Percentiles rank a stretch among this genome's conserved stretches.
Evolutionary conservation across 2,329 filamentous ascomycete species (phyloP).

Genomic region (Ceratocystis albifundus): DNA sequence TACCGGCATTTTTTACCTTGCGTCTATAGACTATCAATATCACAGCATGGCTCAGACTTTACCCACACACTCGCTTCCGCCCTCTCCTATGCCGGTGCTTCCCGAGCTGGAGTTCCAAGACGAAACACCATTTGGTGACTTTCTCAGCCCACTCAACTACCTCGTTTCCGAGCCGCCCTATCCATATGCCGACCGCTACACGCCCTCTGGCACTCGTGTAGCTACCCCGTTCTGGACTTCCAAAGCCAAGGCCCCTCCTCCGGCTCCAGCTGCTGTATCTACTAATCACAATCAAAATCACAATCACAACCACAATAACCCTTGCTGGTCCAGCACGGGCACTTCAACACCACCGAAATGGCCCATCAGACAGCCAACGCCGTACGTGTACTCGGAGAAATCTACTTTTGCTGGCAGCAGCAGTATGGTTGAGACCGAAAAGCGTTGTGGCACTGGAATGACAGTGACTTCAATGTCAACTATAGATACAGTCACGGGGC

Average conservation of each 20-base stretch:
- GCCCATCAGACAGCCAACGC: background rate
- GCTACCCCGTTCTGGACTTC: conserved; percentile 5
- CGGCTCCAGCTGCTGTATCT: background rate
- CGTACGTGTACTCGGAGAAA: background rate
- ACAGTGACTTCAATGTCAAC: background rate
- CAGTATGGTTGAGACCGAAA: background rate
- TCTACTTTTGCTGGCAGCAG: background rate
- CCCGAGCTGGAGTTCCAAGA: conserved; percentile 5
- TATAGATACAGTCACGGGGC: background rate
- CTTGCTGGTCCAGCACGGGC: background rate
- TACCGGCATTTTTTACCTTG: conserved; percentile 5
- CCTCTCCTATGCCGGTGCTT: conserved; percentile 1
- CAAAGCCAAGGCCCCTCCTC: background rate
- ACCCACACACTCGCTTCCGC: background rate
- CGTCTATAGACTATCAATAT: background rate
- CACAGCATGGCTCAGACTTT: background rate
- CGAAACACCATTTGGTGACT: conserved; percentile 5
- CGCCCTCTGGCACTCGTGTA: conserved; percentile 1
- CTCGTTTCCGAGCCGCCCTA: background rate
- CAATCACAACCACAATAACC: background rate
- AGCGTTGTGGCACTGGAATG: background rate
- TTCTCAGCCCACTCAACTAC: background rate
- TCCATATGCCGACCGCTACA: conserved; percentile 7
- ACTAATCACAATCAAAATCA: background rate
- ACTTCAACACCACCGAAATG: background rate